These are phyloP conservation scores for Diaporthe ampelina DNA, from an alignment of 2,329 filamentous ascomycete species.

Conservation along the genomic window DNA sequence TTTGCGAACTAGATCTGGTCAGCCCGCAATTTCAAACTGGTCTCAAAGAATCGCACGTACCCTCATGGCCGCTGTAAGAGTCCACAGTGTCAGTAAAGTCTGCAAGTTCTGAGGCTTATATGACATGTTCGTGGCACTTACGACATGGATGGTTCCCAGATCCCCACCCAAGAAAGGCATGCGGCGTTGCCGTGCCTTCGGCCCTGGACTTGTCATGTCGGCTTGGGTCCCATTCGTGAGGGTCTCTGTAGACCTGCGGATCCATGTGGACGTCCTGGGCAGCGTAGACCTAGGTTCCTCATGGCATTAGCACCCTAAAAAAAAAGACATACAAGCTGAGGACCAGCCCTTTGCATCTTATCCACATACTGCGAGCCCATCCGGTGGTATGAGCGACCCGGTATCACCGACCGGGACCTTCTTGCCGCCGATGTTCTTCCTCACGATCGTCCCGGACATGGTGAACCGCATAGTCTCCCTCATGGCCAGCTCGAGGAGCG, in stretches of 20 bases:
- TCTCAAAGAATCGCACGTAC: not conserved
- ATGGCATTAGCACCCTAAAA: not conserved
- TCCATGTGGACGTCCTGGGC: slow-evolving; percentile 18
- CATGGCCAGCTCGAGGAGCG: slow-evolving; percentile 8
- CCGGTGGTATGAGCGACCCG: not conserved
- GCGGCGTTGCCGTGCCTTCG: not conserved
- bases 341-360: too few species aligned
- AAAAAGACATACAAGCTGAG: not conserved
- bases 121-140: not conserved
- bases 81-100: not conserved
- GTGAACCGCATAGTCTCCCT: slow-evolving; percentile 4
- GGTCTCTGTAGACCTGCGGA: not conserved
- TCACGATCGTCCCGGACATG: slow-evolving; percentile 8
- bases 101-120: not conserved
- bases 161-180: slow-evolving; percentile 12
- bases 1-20: not conserved
- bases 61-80: not conserved
- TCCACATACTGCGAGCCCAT: slow-evolving; percentile 3
- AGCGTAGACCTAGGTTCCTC: not conserved
- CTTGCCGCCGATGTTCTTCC: not conserved
- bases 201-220: not conserved
- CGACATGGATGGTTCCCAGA: slow-evolving; percentile 21
- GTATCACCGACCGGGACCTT: slow-evolving; percentile 14
- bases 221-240: slow-evolving; percentile 9
- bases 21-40: not conserved